Evolutionary conservation across 345 rosid genomes (phyloP).

Genomic region (Euphorbia peplus): DNA sequence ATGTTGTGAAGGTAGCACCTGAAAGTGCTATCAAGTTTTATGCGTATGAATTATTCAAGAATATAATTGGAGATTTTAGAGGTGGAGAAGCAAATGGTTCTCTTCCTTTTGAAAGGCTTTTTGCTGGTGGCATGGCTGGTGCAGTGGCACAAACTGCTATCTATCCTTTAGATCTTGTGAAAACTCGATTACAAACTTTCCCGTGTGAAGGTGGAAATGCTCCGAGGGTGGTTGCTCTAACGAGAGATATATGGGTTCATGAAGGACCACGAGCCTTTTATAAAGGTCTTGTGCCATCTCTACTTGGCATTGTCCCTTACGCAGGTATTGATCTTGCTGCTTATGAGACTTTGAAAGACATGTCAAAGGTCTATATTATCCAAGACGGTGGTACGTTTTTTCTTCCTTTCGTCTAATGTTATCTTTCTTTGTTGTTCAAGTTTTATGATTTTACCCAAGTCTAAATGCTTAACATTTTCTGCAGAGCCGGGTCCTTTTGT

Average conservation of each 20-base stretch:
- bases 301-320: conserved; percentile 87
- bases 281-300: conserved; percentile 81
- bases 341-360: conserved; percentile 77
- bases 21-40: conserved; percentile 89
- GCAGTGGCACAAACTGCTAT: conserved; percentile 87
- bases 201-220: conserved; percentile 57
- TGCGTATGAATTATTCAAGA: conserved; percentile 69
- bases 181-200: conserved; percentile 83
- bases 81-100: conserved; percentile 54
- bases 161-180: conserved; percentile 89
- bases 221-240: conserved; percentile 53
- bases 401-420: conserved; percentile 12
- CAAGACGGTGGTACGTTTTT: conserved; percentile 49
- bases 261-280: conserved; percentile 89
- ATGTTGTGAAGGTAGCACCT: conserved; percentile 85
- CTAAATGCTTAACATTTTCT: conserved; percentile 3
- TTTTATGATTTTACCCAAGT: background rate
- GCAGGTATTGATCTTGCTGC: conserved; percentile 96
- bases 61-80: conserved; percentile 42
- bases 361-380: conserved; percentile 73
- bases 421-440: background rate
- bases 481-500: conserved; percentile 83
- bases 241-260: conserved; percentile 69
- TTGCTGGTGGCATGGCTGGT: conserved; percentile 90
- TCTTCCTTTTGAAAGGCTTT: conserved; percentile 60